Evolutionary conservation across 2,329 filamentous ascomycete species (phyloP).

Genomic region (Cordyceps javanica): DNA sequence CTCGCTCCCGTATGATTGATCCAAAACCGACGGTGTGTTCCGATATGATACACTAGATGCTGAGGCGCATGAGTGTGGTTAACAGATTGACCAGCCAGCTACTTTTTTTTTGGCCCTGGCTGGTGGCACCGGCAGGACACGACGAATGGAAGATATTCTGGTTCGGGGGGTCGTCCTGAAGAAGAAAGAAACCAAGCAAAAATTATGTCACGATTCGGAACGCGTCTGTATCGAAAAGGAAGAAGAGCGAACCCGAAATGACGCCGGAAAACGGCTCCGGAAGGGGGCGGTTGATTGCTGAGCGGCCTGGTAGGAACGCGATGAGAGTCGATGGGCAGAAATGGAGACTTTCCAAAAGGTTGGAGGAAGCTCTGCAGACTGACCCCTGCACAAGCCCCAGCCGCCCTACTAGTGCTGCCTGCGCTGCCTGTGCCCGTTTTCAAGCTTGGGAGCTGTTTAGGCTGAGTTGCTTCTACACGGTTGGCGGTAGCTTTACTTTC

Average conservation of each 20-base stretch:
- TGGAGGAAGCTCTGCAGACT: constrained; percentile 6
- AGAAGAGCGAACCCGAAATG: background rate
- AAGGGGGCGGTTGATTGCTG: background rate
- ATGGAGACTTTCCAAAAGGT: constrained; percentile 3
- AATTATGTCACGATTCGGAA: background rate
- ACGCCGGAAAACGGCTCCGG: background rate
- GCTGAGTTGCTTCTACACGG: background rate
- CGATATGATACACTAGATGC: background rate
- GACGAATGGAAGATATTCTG: background rate
- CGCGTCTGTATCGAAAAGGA: background rate
- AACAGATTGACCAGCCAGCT: background rate
- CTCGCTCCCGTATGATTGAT: background rate
- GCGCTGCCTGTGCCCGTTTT: background rate
- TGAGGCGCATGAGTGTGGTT: background rate
- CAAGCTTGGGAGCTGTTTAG: background rate
- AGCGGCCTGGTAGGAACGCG: background rate
- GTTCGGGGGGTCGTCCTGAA: too few species aligned
- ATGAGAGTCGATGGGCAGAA: constrained; percentile 2
- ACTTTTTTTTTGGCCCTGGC: background rate
- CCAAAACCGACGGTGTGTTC: background rate
- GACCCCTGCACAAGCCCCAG: constrained; percentile 1
- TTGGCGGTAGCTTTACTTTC: background rate
- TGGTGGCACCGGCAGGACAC: background rate
- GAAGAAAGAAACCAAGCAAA: background rate
- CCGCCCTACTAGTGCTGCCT: background rate